Percentiles rank a stretch among this genome's conserved stretches.
Evolutionary conservation across 345 rosid species (phyloP).

Genomic region (Geranium brycei): DNA sequence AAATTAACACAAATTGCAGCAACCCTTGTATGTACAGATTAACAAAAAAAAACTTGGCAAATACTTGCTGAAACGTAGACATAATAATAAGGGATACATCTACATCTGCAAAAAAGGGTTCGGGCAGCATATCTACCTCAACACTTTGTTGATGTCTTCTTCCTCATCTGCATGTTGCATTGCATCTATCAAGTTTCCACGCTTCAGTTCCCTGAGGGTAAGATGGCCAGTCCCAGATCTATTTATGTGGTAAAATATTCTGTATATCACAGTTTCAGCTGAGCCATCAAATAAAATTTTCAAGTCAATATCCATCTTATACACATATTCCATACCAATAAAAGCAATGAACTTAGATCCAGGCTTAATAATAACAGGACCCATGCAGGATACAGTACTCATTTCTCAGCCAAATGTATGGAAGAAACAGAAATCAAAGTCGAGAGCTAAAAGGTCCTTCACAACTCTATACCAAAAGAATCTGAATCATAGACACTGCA

Average conservation of each 20-base stretch:
- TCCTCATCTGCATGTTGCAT: slow-evolving; percentile 87
- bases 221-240: slow-evolving; percentile 81
- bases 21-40: too few species aligned
- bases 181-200: slow-evolving; percentile 69
- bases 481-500: too few species aligned
- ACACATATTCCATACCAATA: background rate
- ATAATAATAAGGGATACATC: too few species aligned
- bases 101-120: too few species aligned
- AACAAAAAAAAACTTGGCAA: too few species aligned
- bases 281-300: slow-evolving; percentile 8
- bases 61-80: too few species aligned
- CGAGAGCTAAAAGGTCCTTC: background rate
- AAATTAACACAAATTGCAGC: too few species aligned
- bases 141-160: slow-evolving; percentile 79
- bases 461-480: background rate
- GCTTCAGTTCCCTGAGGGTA: slow-evolving; percentile 79
- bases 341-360: background rate
- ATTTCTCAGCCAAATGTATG: too few species aligned
- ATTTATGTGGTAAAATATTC: slow-evolving; percentile 78
- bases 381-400: background rate
- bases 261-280: slow-evolving; percentile 96
- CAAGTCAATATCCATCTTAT: background rate
- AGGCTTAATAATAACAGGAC: background rate
- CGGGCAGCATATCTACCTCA: slow-evolving; percentile 39
- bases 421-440: background rate